Evolutionary conservation across 2,329 filamentous ascomycete genomes (phyloP).

Genomic region (Dactylellina drechsleri): DNA sequence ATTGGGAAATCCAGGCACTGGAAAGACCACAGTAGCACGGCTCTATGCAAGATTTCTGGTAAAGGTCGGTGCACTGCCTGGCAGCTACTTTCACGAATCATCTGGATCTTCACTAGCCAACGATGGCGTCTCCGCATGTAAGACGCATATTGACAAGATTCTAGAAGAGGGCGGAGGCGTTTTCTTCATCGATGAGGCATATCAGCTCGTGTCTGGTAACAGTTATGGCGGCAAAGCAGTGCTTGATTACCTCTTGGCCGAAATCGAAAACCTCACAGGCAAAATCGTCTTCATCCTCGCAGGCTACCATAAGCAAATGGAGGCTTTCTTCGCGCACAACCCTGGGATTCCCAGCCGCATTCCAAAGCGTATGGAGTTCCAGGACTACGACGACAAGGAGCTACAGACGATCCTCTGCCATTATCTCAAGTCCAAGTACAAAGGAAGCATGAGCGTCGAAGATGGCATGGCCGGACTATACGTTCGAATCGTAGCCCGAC

Average conservation of each 20-base stretch:
- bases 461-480: constrained; percentile 71
- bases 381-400: constrained; percentile 75
- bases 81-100: constrained; percentile 71
- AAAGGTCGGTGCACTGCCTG: constrained; percentile 71
- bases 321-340: constrained; percentile 78
- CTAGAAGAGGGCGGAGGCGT: constrained; percentile 72
- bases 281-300: constrained; percentile 78
- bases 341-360: constrained; percentile 76
- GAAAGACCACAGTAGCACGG: constrained; percentile 80
- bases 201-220: constrained; percentile 73
- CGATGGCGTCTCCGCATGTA: constrained; percentile 69
- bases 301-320: constrained; percentile 79
- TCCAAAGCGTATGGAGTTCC: constrained; percentile 72
- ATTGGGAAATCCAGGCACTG: constrained; percentile 79
- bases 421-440: constrained; percentile 68
- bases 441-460: constrained; percentile 69
- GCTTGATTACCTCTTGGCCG: constrained; percentile 75
- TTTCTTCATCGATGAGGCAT: constrained; percentile 81
- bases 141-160: constrained; percentile 70
- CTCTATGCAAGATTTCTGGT: constrained; percentile 74
- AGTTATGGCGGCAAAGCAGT: constrained; percentile 70
- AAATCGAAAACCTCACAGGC: constrained; percentile 76
- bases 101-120: constrained; percentile 75
- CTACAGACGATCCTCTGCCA: constrained; percentile 71
- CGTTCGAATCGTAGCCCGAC: constrained; percentile 70